Evolutionary conservation across 176 grass and related monocot species (phyloP), one percentile per base, ranked within the genome.

Genomic region (Secale cereale): DNA sequence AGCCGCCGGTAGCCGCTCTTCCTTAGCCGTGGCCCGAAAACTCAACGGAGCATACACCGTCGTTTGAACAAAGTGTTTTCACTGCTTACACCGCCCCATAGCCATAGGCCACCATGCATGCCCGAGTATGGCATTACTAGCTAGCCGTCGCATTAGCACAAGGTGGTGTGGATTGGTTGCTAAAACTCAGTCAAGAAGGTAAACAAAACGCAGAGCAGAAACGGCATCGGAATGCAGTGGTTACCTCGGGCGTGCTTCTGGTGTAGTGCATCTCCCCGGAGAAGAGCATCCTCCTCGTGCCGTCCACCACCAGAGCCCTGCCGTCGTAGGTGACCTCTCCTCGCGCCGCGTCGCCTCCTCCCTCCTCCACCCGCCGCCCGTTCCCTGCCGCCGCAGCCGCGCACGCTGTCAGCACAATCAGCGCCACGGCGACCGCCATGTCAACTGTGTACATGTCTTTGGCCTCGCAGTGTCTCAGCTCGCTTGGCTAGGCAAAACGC

Each of bases 211-310:
- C 35, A 7, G 63, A 50, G 62, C 16, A 73, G 65, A 59, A 6
- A 2, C 4, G 15, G 65, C 48, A 17, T 40, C 26, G 62, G 45
- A 43, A n/a, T 9, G 8, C 17, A 20, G 26, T 22, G 56, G 29
- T n/a, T 50, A 94, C 95, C 88, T 92, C 67, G 30, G 95, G 90
- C 23, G 88, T 91, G 74, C 92, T 97, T 82, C 92, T 91, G n/a
- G 91, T 37, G 60, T 98, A 93, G 81, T 98, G 95, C 32, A 95
- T 93, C 71, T 94, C 94, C 41, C 92, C 92, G 14, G 95, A 94
- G 82, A 98, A 98, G 65, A 98, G 83, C 73, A 98, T 54, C 84
- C 77, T 85, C 70, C 92, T 81, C 2, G 6, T 74, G 72, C 92
- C 95, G 65, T 91, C 56, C 7, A 98, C 27, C 4, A 98, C 83